These are phyloP conservation scores for Eragrostis curvula DNA, from an alignment of 176 grass and related monocot genomes.

Conservation along the genomic window DNA sequence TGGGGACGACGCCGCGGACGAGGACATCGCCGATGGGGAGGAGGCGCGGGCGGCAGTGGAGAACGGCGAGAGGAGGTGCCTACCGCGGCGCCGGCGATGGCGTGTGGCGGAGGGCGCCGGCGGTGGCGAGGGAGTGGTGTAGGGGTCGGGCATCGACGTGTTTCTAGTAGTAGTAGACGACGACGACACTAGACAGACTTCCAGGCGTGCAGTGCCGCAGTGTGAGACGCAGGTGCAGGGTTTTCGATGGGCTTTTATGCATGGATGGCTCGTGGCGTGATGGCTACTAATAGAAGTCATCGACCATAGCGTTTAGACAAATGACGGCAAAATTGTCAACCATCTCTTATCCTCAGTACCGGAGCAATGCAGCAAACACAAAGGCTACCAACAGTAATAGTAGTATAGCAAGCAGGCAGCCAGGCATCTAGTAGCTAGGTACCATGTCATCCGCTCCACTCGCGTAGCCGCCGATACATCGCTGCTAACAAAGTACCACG, in stretches of 20 bases:
- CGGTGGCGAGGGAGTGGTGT: not conserved
- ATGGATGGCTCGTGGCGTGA: not conserved
- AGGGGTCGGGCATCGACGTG: slow-evolving; percentile 32
- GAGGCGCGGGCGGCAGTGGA: not conserved
- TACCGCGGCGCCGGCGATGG: not conserved
- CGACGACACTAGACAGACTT: too few species aligned
- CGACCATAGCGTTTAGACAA: too few species aligned
- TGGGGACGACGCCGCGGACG: not conserved
- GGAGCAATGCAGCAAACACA: not conserved
- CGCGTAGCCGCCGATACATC: too few species aligned
- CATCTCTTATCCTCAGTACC: not conserved
- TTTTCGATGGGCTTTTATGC: not conserved
- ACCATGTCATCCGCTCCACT: not conserved
- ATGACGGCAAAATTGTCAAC: not conserved
- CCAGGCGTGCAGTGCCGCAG: too few species aligned
- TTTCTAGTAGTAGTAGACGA: too few species aligned
- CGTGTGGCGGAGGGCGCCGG: not conserved
- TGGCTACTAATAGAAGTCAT: not conserved
- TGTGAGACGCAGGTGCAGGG: not conserved
- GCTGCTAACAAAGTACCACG: too few species aligned
- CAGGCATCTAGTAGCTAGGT: not conserved
- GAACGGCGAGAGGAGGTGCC: slow-evolving; percentile 10
- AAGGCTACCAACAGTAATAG: not conserved
- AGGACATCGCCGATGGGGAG: not conserved
- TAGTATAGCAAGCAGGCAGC: not conserved